Conservation (phyloP, 2,329 filamentous ascomycete genomes). For the Penicillium olsonii region DNA sequence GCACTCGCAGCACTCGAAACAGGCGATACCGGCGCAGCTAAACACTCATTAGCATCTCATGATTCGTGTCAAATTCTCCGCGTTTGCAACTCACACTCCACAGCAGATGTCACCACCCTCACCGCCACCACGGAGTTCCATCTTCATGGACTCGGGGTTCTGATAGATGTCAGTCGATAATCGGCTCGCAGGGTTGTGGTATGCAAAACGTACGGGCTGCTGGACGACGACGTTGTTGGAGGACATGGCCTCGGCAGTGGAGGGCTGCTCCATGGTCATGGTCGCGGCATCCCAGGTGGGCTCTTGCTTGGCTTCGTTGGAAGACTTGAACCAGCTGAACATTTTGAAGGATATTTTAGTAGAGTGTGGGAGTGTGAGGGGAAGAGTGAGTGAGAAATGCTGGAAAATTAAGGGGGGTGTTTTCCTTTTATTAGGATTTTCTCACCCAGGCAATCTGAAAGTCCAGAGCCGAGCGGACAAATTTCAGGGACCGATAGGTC, state of each 20-base stretch:
- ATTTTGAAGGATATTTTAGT: neutral
- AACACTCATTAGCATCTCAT: neutral
- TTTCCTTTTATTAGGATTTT: neutral
- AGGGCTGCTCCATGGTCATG: slow-evolving; percentile 7
- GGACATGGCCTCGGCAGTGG: slow-evolving; percentile 4
- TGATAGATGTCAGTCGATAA: neutral
- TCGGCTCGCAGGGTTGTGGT: neutral
- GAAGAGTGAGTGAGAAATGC: neutral
- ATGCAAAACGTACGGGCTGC: slow-evolving; percentile 3
- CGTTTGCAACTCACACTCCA: slow-evolving; percentile 6
- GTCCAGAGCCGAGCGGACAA: neutral
- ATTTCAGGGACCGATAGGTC: neutral
- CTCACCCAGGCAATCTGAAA: neutral
- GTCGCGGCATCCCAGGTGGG: slow-evolving; percentile 6
- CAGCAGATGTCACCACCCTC: slow-evolving; percentile 10
- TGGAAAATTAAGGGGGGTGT: neutral
- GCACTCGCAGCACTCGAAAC: slow-evolving; percentile 11
- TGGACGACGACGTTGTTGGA: slow-evolving; percentile 4
- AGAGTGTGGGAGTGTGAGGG: neutral
- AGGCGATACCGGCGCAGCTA: slow-evolving; percentile 9
- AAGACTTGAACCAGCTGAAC: slow-evolving; percentile 13
- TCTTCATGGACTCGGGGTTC: slow-evolving; percentile 8
- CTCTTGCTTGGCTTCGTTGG: slow-evolving; percentile 7
- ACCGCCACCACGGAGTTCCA: slow-evolving; percentile 10
- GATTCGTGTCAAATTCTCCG: neutral